Evolutionary conservation across 2,329 filamentous ascomycete genomes (phyloP), one percentile per base, ranked within the genome.

Genomic region (Volutella citrinella): DNA sequence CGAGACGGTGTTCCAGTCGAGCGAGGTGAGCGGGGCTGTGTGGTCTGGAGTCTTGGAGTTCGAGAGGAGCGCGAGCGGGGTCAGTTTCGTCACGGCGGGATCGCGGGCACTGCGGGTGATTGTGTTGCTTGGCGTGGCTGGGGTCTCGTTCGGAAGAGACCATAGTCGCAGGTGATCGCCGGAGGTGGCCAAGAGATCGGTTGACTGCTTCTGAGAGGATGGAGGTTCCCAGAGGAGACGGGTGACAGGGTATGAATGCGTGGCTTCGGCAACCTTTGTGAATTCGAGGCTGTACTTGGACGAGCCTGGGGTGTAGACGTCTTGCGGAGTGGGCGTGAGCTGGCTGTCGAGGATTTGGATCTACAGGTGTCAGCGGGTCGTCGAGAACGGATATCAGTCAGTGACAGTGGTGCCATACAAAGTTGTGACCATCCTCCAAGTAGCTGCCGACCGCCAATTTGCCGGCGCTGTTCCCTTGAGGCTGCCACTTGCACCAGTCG

Each of bases 11-110:
- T 98, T 98, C 93, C 93, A 98, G 60, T 98, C 93, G 28, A 98
- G 73, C 12, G 90, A 96, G 3, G 93, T 98, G 38, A 98, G 78
- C 14, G 93, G 93, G 11, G 93, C 93, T 6, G 93, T 98, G 58
- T 98, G 94, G 56, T 98, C 93, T 5, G 93, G 93, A 1, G 93
- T 97, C 67, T 98, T 98, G 19, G 90, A 96, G 64, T 98, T 98
- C 20, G 91, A 97, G 12, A 98, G 72, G 32, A 98, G 74, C 1
- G 93, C 93, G 32, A 98, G 70, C 5, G 93, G 93, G 6, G 91
- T 95, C 27, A 98, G 72, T 63, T 98, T 98, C 63, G 79, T 69
- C 62, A 81, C 57, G 55, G 78, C 57, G 63, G 76, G 51, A 57
- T 81, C 60, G 62, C 82, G 66, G 38, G 65, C 62, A 35, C 72